These are phyloP conservation scores for Moesziomyces sp. DNA, from an alignment of 1,284 basidiomycete genomes.

Conservation along the genomic window DNA sequence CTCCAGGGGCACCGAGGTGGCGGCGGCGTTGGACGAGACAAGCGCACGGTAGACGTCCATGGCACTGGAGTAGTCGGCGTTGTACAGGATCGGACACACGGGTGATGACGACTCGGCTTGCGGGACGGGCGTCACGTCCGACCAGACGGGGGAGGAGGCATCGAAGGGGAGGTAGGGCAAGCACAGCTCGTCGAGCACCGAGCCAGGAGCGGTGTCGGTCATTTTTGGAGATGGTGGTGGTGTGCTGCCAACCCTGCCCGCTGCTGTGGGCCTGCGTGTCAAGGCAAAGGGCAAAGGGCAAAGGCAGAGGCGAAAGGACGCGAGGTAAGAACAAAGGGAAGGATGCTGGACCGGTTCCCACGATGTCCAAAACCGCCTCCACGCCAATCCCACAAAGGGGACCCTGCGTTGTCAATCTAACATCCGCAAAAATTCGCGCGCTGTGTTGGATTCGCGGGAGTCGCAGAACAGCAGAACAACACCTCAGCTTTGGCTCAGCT, in stretches of 20 bases:
- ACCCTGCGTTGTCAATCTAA: no score
- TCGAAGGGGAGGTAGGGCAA: slow-evolving; percentile 49
- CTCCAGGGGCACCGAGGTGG: background rate
- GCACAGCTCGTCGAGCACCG: slow-evolving; percentile 27
- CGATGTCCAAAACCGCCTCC: no score
- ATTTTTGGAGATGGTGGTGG: slow-evolving; percentile 5
- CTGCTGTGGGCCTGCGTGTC: no score
- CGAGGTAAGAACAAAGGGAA: slow-evolving; percentile 7
- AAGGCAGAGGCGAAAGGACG: background rate
- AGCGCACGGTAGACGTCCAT: slow-evolving; percentile 64
- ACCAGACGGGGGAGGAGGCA: slow-evolving; percentile 45
- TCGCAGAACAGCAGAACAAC: no score
- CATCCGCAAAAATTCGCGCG: no score
- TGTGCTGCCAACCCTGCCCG: no score
- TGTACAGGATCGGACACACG: slow-evolving; percentile 64
- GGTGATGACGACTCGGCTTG: slow-evolving; percentile 59
- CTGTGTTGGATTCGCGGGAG: no score
- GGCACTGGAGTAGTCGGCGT: slow-evolving; percentile 52
- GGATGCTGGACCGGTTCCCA: no score
- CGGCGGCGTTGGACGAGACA: slow-evolving; percentile 13
- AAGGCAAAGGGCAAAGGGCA: background rate
- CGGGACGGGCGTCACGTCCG: slow-evolving; percentile 49
- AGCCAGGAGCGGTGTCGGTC: slow-evolving; percentile 9
- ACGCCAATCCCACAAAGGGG: no score
- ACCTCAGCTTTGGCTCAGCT: no score